Base-by-base conservation (phyloP, 805 yeast species). In the Yamadazyma nakazawae region DNA sequence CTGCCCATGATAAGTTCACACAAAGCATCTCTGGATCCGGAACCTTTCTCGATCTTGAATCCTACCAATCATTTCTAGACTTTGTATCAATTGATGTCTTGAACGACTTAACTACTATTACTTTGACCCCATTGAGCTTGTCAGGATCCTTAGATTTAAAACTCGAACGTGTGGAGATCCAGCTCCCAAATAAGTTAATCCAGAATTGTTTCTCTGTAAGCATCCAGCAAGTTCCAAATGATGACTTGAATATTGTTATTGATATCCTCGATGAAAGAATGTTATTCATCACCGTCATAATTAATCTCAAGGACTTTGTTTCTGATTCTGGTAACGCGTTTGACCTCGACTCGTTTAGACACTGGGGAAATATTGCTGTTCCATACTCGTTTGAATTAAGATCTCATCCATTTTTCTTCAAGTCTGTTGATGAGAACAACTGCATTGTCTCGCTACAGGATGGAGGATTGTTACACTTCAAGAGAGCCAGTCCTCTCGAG, bases 381-480 rank as follows among this genome's bases (percentile, higher is more conserved):
- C 91, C 94, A 0, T 86, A 84, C 61, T 68, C 76, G n/a, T 72
- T 72, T 54, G 77, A 72, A 47, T 60, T 72, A 46, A 59, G 72
- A 37, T 66, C 69, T 2, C 47, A 61, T 3, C 69, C 69, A 8
- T 63, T 56, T 43, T 54, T 52, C 18, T 45, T 66, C 50, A 67
- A 72, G 42, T 61, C 84, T 1, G 62, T 82, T 13, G 73, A 78
- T 28, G 51, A 66, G 0, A 55, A 59, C 2, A 72, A 75, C 38
- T 58, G 81, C 8, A 60, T 89, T 2, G 80, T 85, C 0, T 72
- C 88, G 4, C 68, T 90, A 41, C 73, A 75, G 37, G 96, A 91
- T 64, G 97, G 97, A 21, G 88, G 91, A 1, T 61, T 90, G 36
- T 64, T 88, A 42, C 82, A 81, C 38, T 68, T 85, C 47, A 54